Evolutionary conservation across 768 basidiomycete species (phyloP), one percentile per base, ranked within the genome.

Genomic region (Mycena vulgaris): DNA sequence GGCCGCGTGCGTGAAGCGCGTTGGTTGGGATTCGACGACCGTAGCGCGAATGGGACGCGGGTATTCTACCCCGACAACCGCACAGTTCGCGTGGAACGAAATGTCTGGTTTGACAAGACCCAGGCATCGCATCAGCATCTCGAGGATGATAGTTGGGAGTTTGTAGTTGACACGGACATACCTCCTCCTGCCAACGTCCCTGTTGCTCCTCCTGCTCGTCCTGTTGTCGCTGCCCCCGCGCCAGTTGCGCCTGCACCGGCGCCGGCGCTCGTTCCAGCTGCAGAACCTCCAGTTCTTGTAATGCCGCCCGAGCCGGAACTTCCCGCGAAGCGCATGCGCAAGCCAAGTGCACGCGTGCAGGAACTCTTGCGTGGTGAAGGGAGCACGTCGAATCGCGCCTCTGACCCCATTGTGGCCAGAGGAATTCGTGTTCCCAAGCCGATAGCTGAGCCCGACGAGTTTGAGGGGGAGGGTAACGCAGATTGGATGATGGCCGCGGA

Each of bases 11-110:
- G 63, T 14, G 59, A 65, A n/a, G 60, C 21, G 13, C 56, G 56
- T 30, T 70, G 61, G 51, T 5, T 70, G 62, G 68, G 61, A 28
- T 47, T 69, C 47, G 56, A 49, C 31, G 62, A 73, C 1, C 53
- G 57, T 13, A 72, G 71, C 68, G 31, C 51, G 42, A 51, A 58
- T 16, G 68, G 72, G 45, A 4, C 13, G 48, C 53, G 68, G n/a
- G 56, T 76, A 2, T 77, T 75, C 59, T 76, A 66, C 60, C 76
- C 76, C 10, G 56, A 71, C 13, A 65, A 60, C 17, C 64, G 55
- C 19, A 55, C 53, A 0, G 68, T 76, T 31, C 69, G 42, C 5
- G 64, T 72, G 4, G 74, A 76, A 33, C 59, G 64, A 1, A 60
- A 48, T 16, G 45, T 60, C 45, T 60, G 59, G 42, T 21, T 60